phyloP scores from a whole-genome alignment of 2,329 filamentous ascomycete species.

The Colletotrichum tropicale region DNA sequence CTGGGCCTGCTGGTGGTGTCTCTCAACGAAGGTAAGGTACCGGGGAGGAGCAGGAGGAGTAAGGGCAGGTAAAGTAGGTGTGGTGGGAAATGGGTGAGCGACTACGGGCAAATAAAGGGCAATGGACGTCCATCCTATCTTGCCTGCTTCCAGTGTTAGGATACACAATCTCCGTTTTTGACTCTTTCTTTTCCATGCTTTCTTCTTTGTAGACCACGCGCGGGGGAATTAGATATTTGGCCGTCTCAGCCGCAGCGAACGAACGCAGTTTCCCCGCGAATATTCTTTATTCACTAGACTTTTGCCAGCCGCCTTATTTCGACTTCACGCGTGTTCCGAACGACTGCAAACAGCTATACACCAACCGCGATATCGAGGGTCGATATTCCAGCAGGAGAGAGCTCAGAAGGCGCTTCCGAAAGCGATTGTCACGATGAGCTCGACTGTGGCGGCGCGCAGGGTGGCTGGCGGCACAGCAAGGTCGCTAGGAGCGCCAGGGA shows the following conservation, averaged over 20 bases:
- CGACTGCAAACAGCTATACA: neutral
- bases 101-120: constrained; percentile 6
- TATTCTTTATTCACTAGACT: neutral
- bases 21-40: constrained; percentile 9
- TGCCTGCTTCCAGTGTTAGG: neutral
- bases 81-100: neutral
- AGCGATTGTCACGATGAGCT: constrained; percentile 21
- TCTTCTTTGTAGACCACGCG: neutral
- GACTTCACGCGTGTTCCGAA: neutral
- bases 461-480: neutral
- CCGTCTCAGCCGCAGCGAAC: neutral
- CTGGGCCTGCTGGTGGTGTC: neutral
- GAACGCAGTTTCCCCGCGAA: neutral
- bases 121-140: neutral
- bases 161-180: neutral
- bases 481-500: neutral
- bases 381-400: neutral
- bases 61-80: neutral
- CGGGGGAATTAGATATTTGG: neutral
- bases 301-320: neutral
- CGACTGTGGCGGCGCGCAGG: constrained; percentile 24
- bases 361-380: neutral
- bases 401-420: neutral
- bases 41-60: neutral
- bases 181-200: neutral